phyloP scores from a whole-genome alignment of 2,329 filamentous ascomycete species.

The Incumbomyces delicatus region DNA sequence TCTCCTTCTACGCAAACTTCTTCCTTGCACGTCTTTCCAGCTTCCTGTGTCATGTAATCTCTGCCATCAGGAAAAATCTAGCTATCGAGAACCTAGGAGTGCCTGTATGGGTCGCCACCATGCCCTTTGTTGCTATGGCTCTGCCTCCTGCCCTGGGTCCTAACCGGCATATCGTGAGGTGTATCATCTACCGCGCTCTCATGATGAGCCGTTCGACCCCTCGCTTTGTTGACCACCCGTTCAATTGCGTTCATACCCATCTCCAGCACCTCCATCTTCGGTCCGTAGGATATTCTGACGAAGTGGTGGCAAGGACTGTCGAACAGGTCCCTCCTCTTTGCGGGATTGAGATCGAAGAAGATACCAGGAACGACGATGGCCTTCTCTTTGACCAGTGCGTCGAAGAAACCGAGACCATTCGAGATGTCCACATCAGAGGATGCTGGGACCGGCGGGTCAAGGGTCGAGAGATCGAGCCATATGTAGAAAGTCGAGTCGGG shows the following conservation, averaged over 20 bases:
- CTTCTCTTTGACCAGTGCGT: constrained; percentile 84
- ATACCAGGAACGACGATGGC: constrained; percentile 95
- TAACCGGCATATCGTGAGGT: neutral
- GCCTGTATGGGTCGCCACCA: neutral
- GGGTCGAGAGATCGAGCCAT: constrained; percentile 54
- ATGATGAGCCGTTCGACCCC: constrained; percentile 22
- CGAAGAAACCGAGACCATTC: constrained; percentile 94
- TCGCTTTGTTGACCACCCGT: constrained; percentile 53
- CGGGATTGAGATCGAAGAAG: constrained; percentile 94
- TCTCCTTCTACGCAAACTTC: no score
- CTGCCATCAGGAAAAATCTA: no score
- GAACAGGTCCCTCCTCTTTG: constrained; percentile 79
- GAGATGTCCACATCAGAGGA: constrained; percentile 59
- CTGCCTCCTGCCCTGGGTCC: neutral
- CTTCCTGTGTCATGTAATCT: no score
- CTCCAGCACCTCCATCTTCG: constrained; percentile 67
- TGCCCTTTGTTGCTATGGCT: constrained; percentile 1
- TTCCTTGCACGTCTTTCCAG: no score
- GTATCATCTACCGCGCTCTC: constrained; percentile 10
- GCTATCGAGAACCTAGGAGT: neutral
- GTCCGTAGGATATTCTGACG: constrained; percentile 70
- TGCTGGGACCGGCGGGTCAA: constrained; percentile 45
- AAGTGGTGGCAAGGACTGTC: constrained; percentile 93
- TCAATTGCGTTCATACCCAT: constrained; percentile 77
- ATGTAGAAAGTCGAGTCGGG: constrained; percentile 94